These are phyloP conservation scores for Gossypium laxum DNA, from an alignment of 441 rosid genomes.

Conservation along the genomic window DNA sequence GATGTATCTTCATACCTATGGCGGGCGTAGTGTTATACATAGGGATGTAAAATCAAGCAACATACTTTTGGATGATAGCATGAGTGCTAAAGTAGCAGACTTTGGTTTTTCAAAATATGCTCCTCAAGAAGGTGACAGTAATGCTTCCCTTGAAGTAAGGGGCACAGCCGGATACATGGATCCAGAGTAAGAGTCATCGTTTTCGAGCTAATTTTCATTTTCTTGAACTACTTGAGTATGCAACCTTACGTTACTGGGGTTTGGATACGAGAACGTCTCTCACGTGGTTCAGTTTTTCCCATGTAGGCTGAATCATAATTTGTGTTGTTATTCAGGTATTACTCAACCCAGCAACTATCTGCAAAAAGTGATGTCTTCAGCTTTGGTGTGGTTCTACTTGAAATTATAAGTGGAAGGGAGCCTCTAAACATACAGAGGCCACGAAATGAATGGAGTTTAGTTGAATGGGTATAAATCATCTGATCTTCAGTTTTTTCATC, in stretches of 20 bases:
- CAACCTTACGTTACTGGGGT: neutral
- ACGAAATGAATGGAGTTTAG: conserved; percentile 62
- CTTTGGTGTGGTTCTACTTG: conserved; percentile 66
- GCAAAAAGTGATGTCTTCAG: conserved; percentile 74
- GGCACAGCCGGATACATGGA: conserved; percentile 77
- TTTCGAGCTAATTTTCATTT: neutral
- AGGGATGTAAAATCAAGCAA: conserved; percentile 77
- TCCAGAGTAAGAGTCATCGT: conserved; percentile 44
- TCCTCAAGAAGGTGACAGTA: conserved; percentile 67
- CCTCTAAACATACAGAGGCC: conserved; percentile 68
- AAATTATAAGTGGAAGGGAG: conserved; percentile 61
- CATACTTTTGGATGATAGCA: conserved; percentile 61
- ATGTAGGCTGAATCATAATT: neutral
- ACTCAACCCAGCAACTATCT: conserved; percentile 59
- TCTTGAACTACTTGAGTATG: neutral
- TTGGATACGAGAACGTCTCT: neutral
- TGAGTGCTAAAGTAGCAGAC: conserved; percentile 67
- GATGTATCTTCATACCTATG: conserved; percentile 48
- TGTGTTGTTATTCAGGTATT: conserved; percentile 40
- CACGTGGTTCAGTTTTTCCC: too few relatives aligned
- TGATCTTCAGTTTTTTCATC: conserved; percentile 4
- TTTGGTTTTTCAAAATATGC: conserved; percentile 75
- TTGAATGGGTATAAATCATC: conserved; percentile 55
- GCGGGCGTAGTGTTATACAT: conserved; percentile 49
- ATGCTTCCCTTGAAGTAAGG: conserved; percentile 65